Evolutionary conservation across 2,329 filamentous ascomycete species (phyloP).

Genomic region (Parafenestella ontariensis): DNA sequence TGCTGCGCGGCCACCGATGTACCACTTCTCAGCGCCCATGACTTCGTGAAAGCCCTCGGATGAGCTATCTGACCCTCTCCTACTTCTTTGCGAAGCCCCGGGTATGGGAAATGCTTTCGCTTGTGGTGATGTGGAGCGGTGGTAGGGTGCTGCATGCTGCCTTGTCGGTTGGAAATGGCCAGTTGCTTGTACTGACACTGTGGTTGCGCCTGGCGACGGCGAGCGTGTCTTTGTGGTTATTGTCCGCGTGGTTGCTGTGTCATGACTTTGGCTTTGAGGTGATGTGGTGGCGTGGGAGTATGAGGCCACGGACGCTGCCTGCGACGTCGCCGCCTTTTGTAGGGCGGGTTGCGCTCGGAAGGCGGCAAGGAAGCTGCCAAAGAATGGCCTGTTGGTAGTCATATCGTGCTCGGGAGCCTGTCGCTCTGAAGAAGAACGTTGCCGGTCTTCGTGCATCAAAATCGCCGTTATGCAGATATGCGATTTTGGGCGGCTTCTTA

Average conservation of each 20-base stretch:
- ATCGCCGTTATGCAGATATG: constrained; percentile 7
- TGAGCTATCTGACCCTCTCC: constrained; percentile 76
- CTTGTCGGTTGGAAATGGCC: constrained; percentile 51
- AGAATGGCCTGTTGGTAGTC: constrained; percentile 71
- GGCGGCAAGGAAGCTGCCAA: constrained; percentile 71
- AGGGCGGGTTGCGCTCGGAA: constrained; percentile 70
- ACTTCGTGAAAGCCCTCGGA: constrained; percentile 79
- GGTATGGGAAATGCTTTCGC: constrained; percentile 47
- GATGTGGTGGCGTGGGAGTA: constrained; percentile 45
- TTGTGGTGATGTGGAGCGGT: constrained; percentile 47
- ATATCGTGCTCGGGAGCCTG: constrained; percentile 50
- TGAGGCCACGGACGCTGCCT: constrained; percentile 46
- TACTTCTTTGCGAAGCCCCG: constrained; percentile 44
- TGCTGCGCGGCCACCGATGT: constrained; percentile 78
- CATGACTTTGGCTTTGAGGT: constrained; percentile 47
- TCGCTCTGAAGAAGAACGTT: constrained; percentile 26
- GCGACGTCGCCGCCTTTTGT: constrained; percentile 61
- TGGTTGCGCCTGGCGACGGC: constrained; percentile 44
- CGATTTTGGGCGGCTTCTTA: background rate
- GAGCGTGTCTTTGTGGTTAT: constrained; percentile 45
- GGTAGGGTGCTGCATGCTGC: constrained; percentile 49
- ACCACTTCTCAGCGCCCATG: constrained; percentile 78
- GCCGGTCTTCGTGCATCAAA: constrained; percentile 40
- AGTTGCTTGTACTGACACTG: constrained; percentile 49
- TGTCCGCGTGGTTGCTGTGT: constrained; percentile 51